These are phyloP conservation scores for Eremomyces bilateralis DNA, from an alignment of 495 filamentous ascomycete genomes.

Conservation along the genomic window DNA sequence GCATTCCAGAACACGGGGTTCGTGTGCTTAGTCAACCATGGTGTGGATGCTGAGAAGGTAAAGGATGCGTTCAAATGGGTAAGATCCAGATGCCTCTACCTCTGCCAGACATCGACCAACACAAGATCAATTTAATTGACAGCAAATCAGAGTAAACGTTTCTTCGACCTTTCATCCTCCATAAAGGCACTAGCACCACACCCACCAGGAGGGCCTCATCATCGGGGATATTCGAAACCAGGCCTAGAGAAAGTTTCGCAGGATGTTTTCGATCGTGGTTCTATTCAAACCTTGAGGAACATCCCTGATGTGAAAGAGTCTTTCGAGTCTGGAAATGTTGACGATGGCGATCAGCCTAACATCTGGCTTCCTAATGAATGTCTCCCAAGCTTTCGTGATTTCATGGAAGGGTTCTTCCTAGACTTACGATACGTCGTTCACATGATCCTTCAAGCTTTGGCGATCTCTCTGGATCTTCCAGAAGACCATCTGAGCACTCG, in stretches of 20 bases:
- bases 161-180: constrained; percentile 5
- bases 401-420: constrained; percentile 34
- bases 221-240: constrained; percentile 44
- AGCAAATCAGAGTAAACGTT: constrained; percentile 2
- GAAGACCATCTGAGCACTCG: constrained; percentile 3
- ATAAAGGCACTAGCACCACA: constrained; percentile 27
- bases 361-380: constrained; percentile 37
- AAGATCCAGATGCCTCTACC: constrained; percentile 20
- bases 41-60: constrained; percentile 6
- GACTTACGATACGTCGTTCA: constrained; percentile 8
- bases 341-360: constrained; percentile 33
- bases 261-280: constrained; percentile 14
- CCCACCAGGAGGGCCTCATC: constrained; percentile 31
- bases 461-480: constrained; percentile 9
- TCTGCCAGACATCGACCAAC: constrained; percentile 22
- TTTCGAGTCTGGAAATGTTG: constrained; percentile 43
- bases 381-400: constrained; percentile 36
- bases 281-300: constrained; percentile 14
- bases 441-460: constrained; percentile 8
- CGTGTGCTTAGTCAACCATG: constrained; percentile 12
- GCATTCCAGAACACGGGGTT: constrained; percentile 12
- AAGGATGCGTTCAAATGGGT: constrained; percentile 12
- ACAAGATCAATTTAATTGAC: constrained; percentile 23
- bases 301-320: constrained; percentile 34
- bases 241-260: constrained; percentile 45